These are phyloP conservation scores for Poa pratensis DNA, from an alignment of 176 grass and related monocot species.

Conservation along the genomic window DNA sequence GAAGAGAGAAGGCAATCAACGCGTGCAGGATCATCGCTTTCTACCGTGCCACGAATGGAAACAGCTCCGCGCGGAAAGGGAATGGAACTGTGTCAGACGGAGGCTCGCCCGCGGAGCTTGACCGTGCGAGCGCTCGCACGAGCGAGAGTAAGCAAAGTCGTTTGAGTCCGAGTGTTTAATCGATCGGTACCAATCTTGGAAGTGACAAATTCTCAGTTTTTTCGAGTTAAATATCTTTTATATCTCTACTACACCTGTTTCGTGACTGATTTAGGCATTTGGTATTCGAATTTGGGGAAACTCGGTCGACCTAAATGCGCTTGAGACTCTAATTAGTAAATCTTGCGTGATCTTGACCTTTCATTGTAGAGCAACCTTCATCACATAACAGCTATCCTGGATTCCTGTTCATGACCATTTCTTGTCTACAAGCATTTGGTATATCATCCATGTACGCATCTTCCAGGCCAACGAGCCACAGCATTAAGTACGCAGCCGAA, in stretches of 20 bases:
- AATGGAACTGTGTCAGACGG: no score
- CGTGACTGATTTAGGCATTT: not conserved
- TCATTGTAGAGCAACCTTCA: not conserved
- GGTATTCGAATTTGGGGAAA: not conserved
- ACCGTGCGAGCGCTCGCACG: no score
- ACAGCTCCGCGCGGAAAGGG: no score
- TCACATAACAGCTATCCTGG: not conserved
- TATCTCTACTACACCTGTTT: no score
- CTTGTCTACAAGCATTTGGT: not conserved
- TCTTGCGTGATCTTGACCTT: not conserved
- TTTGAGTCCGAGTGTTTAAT: not conserved
- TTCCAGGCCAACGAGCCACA: not conserved
- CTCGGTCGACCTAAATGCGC: not conserved
- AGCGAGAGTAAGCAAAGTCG: no score
- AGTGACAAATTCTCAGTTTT: not conserved
- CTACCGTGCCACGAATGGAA: no score
- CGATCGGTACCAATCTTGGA: not conserved
- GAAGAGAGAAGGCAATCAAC: no score
- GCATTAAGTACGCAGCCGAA: not conserved
- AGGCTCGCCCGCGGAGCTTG: no score
- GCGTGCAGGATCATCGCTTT: no score
- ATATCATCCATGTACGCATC: not conserved
- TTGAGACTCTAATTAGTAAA: not conserved
- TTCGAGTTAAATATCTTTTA: not conserved
- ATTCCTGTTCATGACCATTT: not conserved